phyloP scores from a whole-genome alignment of 768 basidiomycete species.

The Phaeolepiota aurea region DNA sequence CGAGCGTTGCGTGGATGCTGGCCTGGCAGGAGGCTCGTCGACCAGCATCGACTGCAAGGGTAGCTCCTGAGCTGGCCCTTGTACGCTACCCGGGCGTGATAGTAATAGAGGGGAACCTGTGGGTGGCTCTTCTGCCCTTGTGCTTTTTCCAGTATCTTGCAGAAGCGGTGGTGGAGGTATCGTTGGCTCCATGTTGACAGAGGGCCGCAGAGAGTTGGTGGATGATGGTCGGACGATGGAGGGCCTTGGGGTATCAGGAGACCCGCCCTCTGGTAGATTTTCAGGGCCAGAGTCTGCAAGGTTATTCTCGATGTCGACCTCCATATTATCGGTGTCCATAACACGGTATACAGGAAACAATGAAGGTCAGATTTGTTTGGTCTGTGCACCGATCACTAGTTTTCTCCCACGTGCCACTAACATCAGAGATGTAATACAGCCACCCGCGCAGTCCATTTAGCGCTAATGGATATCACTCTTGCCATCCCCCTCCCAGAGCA shows the following conservation, averaged over 20 bases:
- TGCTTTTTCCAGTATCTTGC: neutral
- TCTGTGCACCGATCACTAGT: too few relatives aligned
- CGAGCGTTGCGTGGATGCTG: conserved; percentile 10
- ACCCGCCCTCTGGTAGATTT: neutral
- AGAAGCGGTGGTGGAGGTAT: neutral
- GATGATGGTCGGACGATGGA: neutral
- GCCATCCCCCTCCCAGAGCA: neutral
- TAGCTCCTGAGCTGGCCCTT: conserved; percentile 3
- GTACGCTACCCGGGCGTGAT: conserved; percentile 3
- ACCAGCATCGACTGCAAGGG: conserved; percentile 7
- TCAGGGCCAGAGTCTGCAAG: neutral
- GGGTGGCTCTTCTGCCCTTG: neutral
- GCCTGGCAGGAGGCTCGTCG: conserved; percentile 9
- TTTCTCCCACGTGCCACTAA: neutral
- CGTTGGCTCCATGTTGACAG: neutral
- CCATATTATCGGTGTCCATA: neutral
- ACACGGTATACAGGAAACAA: too few relatives aligned
- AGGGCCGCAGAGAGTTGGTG: neutral
- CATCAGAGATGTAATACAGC: neutral
- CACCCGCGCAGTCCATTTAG: neutral
- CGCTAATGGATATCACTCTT: neutral
- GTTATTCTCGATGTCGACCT: neutral
- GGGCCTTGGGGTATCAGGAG: neutral
- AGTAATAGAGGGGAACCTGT: neutral
- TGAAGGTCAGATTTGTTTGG: too few relatives aligned